Conservation (phyloP, 192 early-diverging fungal genomes). For the Helicostylum pulchrum region DNA sequence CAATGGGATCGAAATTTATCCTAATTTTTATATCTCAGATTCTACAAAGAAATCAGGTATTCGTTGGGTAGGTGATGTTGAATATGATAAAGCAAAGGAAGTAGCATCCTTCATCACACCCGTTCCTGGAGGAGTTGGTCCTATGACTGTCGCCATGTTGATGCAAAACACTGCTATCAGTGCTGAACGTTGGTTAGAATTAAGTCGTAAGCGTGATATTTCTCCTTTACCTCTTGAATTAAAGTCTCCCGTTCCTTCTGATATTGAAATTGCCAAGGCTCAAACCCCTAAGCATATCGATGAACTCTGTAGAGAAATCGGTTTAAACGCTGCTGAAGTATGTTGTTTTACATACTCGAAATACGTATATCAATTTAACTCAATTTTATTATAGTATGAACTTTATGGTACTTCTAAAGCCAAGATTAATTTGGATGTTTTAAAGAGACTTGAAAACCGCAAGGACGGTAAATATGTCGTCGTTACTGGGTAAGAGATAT, state of each 20-base stretch:
- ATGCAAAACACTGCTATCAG: conserved; percentile 83
- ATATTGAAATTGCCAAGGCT: conserved; percentile 90
- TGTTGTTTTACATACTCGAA: not conserved
- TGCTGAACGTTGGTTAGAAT: conserved; percentile 68
- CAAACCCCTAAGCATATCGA: conserved; percentile 86
- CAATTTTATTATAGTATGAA: conserved; percentile 44
- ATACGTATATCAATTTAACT: not conserved
- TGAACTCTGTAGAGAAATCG: conserved; percentile 79
- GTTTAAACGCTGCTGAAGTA: conserved; percentile 68
- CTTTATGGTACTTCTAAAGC: conserved; percentile 87
- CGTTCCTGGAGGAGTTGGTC: conserved; percentile 98
- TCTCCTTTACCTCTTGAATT: conserved; percentile 60
- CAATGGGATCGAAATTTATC: not conserved
- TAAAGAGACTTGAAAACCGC: conserved; percentile 78
- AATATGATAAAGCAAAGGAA: conserved; percentile 64
- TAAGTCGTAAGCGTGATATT: conserved; percentile 49
- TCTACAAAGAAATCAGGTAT: conserved; percentile 85
- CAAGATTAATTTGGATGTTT: conserved; percentile 80
- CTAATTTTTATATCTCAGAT: conserved; percentile 49
- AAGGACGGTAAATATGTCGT: conserved; percentile 90
- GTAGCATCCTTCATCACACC: conserved; percentile 88
- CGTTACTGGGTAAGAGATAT: conserved; percentile 71
- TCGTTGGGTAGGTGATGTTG: conserved; percentile 93
- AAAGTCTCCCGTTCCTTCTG: conserved; percentile 84
- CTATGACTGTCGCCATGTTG: conserved; percentile 99